phyloP scores from a whole-genome alignment of 768 basidiomycete species.

The Termitomyces sp. region DNA sequence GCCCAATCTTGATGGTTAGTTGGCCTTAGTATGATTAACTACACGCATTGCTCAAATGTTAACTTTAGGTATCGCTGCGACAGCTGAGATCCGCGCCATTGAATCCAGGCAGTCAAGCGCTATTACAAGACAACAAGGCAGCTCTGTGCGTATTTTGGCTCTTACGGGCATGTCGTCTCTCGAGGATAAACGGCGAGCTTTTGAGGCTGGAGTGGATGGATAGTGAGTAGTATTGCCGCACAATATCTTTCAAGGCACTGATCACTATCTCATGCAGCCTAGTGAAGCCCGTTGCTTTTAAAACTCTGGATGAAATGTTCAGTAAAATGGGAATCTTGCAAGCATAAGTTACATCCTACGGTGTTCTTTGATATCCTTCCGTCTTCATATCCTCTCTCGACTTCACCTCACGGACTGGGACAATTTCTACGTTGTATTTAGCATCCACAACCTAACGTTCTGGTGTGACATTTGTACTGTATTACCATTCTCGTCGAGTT shows the following conservation, averaged over 20 bases:
- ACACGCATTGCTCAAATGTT: not conserved
- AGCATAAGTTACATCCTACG: slow-evolving; percentile 2
- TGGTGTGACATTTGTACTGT: not conserved
- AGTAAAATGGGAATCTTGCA: slow-evolving; percentile 54
- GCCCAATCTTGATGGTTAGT: slow-evolving; percentile 84
- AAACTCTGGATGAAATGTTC: slow-evolving; percentile 82
- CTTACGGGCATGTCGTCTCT: slow-evolving; percentile 91
- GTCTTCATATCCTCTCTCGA: not conserved
- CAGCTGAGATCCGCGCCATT: slow-evolving; percentile 73
- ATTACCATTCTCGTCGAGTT: not conserved
- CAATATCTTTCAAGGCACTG: not conserved
- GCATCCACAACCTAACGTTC: not conserved
- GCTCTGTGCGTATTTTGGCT: slow-evolving; percentile 63
- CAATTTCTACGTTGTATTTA: not conserved
- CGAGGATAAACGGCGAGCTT: slow-evolving; percentile 89
- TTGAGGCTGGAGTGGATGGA: slow-evolving; percentile 91
- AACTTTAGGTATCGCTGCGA: slow-evolving; percentile 69
- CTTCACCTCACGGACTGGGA: not conserved
- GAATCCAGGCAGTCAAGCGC: slow-evolving; percentile 41
- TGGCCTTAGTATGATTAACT: not conserved
- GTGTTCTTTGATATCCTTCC: not conserved
- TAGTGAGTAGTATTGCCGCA: slow-evolving; percentile 66
- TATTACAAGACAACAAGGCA: slow-evolving; percentile 4
- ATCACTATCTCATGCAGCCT: slow-evolving; percentile 41
- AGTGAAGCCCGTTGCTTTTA: slow-evolving; percentile 95